phyloP scores from a whole-genome alignment of 1,284 basidiomycete species.

The Calocybe gambosa region DNA sequence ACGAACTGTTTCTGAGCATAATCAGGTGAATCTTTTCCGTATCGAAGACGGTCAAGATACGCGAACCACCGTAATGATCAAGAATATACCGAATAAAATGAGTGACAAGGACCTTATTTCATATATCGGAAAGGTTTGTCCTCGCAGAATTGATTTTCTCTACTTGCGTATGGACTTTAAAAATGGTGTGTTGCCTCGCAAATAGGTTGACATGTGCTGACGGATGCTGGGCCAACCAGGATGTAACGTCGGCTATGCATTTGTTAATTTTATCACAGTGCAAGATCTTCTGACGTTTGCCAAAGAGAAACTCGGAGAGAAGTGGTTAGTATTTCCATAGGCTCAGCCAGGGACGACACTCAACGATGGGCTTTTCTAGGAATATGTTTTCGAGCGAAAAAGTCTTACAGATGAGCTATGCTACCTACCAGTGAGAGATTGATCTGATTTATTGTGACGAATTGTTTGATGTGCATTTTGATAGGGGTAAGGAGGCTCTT shows the following conservation, averaged over 20 bases:
- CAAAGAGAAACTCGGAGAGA: constrained; percentile 63
- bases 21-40: constrained; percentile 60
- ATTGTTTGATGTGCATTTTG: background rate
- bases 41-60: constrained; percentile 76
- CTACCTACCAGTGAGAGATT: constrained; percentile 73
- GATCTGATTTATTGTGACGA: background rate
- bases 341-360: constrained; percentile 1
- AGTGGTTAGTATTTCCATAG: constrained; percentile 45
- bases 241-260: constrained; percentile 84
- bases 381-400: constrained; percentile 87
- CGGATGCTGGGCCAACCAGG: constrained; percentile 34
- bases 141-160: constrained; percentile 72
- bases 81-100: constrained; percentile 89
- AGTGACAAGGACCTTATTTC: constrained; percentile 65
- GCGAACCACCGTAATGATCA: constrained; percentile 81
- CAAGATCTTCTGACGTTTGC: constrained; percentile 73
- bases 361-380: constrained; percentile 35
- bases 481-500: constrained; percentile 78
- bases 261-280: constrained; percentile 80
- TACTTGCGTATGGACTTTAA: constrained; percentile 83
- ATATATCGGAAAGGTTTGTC: constrained; percentile 65
- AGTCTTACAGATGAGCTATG: constrained; percentile 80
- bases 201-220: background rate
- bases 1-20: constrained; percentile 39
- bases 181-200: constrained; percentile 45